Evolutionary conservation across 441 rosid genomes (phyloP).

Genomic region (Jatropha podagrica): DNA sequence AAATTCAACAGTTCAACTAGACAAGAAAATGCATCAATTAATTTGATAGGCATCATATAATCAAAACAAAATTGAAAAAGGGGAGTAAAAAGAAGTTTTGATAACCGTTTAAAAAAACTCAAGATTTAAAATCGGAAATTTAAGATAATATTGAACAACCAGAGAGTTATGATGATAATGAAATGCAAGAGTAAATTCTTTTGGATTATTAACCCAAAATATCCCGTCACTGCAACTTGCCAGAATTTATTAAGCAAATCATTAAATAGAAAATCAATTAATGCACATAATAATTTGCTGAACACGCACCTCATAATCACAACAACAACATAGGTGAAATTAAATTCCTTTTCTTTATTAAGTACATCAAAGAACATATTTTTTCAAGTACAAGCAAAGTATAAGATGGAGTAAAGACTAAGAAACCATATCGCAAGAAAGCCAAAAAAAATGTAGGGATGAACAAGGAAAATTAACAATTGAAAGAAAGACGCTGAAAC

Average conservation of each 20-base stretch:
- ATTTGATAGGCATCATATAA: too few relatives aligned
- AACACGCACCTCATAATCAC: conserved; percentile 4
- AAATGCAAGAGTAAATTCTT: not conserved
- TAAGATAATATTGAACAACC: too few relatives aligned
- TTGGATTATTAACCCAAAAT: conserved; percentile 9
- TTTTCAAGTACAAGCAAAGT: conserved; percentile 18
- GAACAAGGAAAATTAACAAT: not conserved
- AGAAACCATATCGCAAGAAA: conserved; percentile 4
- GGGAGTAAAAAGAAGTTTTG: too few relatives aligned
- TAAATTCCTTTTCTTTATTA: not conserved
- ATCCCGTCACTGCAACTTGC: not conserved
- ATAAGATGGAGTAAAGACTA: conserved; percentile 4
- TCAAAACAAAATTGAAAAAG: too few relatives aligned
- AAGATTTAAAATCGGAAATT: not conserved
- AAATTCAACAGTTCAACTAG: not conserved
- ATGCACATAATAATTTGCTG: not conserved
- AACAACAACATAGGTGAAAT: not conserved
- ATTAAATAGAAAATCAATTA: conserved; percentile 13
- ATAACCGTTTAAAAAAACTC: not conserved
- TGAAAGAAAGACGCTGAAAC: conserved; percentile 13
- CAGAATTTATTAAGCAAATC: conserved; percentile 1
- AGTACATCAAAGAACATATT: conserved; percentile 12
- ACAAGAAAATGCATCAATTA: too few relatives aligned
- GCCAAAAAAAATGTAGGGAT: not conserved
- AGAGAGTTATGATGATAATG: not conserved